Percentiles rank a stretch among this genome's conserved stretches.
Conservation (phyloP, 441 rosid genomes). For the Flueggea neowawraea region DNA sequence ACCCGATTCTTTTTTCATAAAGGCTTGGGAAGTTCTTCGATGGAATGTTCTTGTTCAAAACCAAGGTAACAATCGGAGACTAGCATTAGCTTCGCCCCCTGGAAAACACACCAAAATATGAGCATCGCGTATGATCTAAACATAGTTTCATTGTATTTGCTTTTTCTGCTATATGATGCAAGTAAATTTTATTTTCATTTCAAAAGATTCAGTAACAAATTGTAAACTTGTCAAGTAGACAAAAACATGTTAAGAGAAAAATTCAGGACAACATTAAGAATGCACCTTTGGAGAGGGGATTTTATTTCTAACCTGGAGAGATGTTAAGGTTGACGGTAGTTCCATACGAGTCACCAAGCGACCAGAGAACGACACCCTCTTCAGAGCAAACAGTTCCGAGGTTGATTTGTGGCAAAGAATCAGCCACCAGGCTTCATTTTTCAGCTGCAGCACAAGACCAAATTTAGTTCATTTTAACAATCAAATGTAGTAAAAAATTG, state of each 20-base stretch:
- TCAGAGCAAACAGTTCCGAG: slow-evolving; percentile 76
- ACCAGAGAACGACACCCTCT: slow-evolving; percentile 81
- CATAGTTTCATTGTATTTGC: background rate
- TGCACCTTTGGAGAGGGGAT: background rate
- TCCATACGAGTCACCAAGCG: slow-evolving; percentile 69
- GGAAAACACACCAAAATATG: slow-evolving; percentile 13
- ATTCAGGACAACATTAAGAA: background rate
- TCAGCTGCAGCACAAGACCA: slow-evolving; percentile 31
- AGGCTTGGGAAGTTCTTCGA: slow-evolving; percentile 43
- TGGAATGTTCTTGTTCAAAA: slow-evolving; percentile 73
- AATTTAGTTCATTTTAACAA: slow-evolving; percentile 7
- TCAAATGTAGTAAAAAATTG: slow-evolving; percentile 4
- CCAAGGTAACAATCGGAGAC: slow-evolving; percentile 97
- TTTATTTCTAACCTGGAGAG: slow-evolving; percentile 41
- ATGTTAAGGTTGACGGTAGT: slow-evolving; percentile 40
- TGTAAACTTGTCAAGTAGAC: too few species aligned
- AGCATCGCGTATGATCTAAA: background rate
- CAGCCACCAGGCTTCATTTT: slow-evolving; percentile 99
- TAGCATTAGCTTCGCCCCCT: slow-evolving; percentile 73
- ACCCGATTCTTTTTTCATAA: slow-evolving; percentile 1
- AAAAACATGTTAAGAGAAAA: background rate
- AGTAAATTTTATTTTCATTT: background rate
- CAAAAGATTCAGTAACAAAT: too few species aligned
- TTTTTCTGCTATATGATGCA: background rate
- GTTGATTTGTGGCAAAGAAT: slow-evolving; percentile 73